Base-by-base conservation (phyloP, 2,329 filamentous ascomycete species). In the Ascochyta fabae region DNA sequence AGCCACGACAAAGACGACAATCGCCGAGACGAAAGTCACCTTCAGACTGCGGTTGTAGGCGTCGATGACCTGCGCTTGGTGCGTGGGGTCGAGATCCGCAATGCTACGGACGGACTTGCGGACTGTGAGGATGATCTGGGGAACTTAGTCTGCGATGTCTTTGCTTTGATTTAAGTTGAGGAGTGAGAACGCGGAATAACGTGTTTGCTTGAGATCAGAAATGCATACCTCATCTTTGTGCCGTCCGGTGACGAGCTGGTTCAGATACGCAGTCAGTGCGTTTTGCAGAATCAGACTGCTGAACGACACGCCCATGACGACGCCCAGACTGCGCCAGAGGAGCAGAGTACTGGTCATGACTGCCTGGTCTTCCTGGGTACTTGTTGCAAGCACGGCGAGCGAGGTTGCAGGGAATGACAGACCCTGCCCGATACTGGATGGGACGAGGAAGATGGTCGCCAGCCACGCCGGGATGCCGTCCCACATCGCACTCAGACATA, bases 251-350 rank as follows among this genome's bases (percentile, higher is more conserved):
- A 93, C 87, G 31, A 83, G 80, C 70, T 60, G 4, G 4, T 83
- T 74, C 5, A 94, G 79, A 61, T 87, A 88, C 16, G 80, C 75
- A 8, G 84, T 75, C 47, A 94, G 77, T 0, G 84, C 81, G 66
- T 92, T 92, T 76, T 94, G 90, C 58, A 93, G 78, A 7, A 92
- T 84, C 53, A 92, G 81, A 69, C 87, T 90, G 62, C 86, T 89
- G 48, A 83, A 78, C 0, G 89, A 86, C 40, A 93, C 84, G n/a
- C 90, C 90, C 67, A 92, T 81, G 1, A 93, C 89, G 52, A 83
- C 84, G 6, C 90, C 90, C 5, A 93, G 75, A 54, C 84, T 86
- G 50, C 90, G 83, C 85, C 88, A 92, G 16, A 93, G 77, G 16
- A 88, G 83, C 57, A 93, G 77, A 0, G 89, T 91, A 48, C 83